Evolutionary conservation across 2,329 filamentous ascomycete species (phyloP), one percentile per base, ranked within the genome.

Genomic region (Geoglossum cookeanum): DNA sequence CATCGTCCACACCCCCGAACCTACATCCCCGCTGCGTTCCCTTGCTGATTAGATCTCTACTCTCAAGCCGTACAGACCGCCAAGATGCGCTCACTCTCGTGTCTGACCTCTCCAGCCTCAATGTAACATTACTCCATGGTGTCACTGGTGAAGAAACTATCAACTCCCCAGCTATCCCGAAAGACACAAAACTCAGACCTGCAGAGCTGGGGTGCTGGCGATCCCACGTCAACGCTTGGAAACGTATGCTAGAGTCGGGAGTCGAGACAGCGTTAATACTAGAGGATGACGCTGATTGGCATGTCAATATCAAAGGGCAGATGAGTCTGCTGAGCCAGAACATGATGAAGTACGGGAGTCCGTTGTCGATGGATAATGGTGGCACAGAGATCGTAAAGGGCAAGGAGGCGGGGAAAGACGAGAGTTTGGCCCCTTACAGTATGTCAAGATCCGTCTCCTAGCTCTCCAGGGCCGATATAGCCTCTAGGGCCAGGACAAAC

Each of bases 231-330:
- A 15, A 52, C 13, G 9, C 33, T 5, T 52, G 48, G 48, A 35
- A 52, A n/a, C 48, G n/a, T 13, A 52, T 52, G 15, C 5, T 52
- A 11, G 29, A 35, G 29, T 32, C 29, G 4, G 48, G 48, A 5
- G 48, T 52, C 11, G 48, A 55, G 3, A 55, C 53, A 15, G 53
- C 53, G 6, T 22, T 55, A 15, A 55, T 55, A 29, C 4, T 54
- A 15, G 53, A 55, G 17, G 53, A 55, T 17, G 53, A 55, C 27
- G 8, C 37, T n/a, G 53, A 55, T 22, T 55, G 53, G 53, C 29
- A 55, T 22, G 29, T 55, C 17, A 37, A 35, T 37, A 55, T 55
- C 29, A 32, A 52, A 13, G 33, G 5, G 48, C 29, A 32, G 29
- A 32, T 35, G 9, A 35, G 33, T 15, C 48, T 42, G 4, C 11